Evolutionary conservation across 2,329 filamentous ascomycete species (phyloP).

Genomic region (Neofusicoccum laricinum): DNA sequence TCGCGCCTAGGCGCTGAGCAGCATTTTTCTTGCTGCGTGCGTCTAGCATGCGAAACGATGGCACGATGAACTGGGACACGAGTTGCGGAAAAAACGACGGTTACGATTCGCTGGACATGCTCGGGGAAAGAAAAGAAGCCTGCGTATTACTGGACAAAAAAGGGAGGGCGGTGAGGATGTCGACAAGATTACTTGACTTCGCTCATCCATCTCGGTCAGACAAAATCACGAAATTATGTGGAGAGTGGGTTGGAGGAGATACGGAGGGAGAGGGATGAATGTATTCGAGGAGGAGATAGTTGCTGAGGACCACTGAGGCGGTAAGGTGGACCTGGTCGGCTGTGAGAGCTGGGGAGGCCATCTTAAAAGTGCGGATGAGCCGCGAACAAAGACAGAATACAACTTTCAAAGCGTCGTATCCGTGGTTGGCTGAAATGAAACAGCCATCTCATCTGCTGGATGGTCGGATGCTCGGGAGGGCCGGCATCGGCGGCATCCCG

Average conservation of each 20-base stretch:
- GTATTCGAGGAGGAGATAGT: no score
- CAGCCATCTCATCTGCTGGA: no score
- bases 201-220: not conserved
- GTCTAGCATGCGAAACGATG: not conserved
- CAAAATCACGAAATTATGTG: no score
- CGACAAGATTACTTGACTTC: not conserved
- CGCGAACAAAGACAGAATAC: not conserved
- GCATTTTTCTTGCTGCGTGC: not conserved
- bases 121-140: not conserved
- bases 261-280: no score
- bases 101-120: not conserved
- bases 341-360: not conserved
- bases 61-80: not conserved
- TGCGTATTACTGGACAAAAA: not conserved
- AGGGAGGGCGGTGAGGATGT: not conserved
- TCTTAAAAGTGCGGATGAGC: not conserved
- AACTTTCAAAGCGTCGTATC: not conserved
- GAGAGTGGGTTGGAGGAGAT: no score
- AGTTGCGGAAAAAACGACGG: not conserved
- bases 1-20: slow-evolving; percentile 28
- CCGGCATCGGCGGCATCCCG: no score
- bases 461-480: no score
- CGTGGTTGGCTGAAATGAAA: no score
- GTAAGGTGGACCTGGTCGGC: not conserved
- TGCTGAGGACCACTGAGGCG: no score